Base-by-base conservation (phyloP, 495 filamentous ascomycete species). In the Annulohypoxylon moriforme region DNA sequence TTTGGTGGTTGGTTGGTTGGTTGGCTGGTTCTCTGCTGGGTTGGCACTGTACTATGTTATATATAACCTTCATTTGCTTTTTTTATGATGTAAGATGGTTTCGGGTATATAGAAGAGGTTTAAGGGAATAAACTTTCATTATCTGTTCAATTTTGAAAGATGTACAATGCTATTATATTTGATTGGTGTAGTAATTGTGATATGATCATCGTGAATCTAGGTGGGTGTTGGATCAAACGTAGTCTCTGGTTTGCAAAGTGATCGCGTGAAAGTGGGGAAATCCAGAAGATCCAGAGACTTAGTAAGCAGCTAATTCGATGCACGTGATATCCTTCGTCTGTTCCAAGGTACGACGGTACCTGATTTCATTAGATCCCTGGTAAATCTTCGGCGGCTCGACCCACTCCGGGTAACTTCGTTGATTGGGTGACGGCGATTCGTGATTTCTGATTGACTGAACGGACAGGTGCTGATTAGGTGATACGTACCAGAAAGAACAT, bases 351-450 rank as follows among this genome's bases (percentile, higher is more conserved):
- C 46, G 5, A 20, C 8, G 24, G 20, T 50, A 50, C 46, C 46
- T n/a, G 47, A 34, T n/a, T n/a, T 55, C 34, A 31, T 20, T 55
- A 18, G 4, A 53, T 16, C 34, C 8, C 8, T 34, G 68, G 68
- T 55, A 47, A 58, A 60, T 56, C 61, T 61, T 71, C 68, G 68
- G 68, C 61, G 56, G 62, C 6, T 49, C 36, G 13, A 56, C 46
- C 57, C 27, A 60, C 62, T 57, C 46, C 24, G 34, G 20, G 68
- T 63, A 67, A 33, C 34, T 13, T 56, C 18, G 69, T 72, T 72
- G 69, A 72, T 72, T 72, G 69, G 69, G 69, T 44, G 64, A 64
- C 69, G 64, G 42, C 8, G 58, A 64, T 72, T 72, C 49, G 47
- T 53, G 61, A 34, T 56, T 71, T 71, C 60, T 60, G 67, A 70